phyloP scores from a whole-genome alignment of 2,329 filamentous ascomycete species.

The Colletotrichum sp. region DNA sequence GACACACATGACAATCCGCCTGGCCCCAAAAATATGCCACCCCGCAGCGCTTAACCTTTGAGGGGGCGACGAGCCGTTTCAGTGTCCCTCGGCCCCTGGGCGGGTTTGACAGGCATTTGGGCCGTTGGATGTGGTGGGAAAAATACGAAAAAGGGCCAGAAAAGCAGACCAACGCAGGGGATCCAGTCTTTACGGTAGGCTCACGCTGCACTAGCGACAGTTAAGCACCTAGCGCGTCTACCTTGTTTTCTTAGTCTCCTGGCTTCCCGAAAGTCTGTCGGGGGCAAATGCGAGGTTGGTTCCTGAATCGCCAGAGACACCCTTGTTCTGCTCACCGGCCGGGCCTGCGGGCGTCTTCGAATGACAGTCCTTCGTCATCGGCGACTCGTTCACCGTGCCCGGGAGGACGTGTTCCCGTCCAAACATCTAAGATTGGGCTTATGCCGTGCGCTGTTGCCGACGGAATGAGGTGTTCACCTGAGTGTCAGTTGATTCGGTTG shows the following conservation, averaged over 20 bases:
- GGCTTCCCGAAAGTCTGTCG: background rate
- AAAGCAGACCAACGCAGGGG: background rate
- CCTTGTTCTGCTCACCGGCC: background rate
- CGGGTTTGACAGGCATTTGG: background rate
- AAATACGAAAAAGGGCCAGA: background rate
- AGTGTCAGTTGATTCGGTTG: background rate
- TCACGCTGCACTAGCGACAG: background rate
- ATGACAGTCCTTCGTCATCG: background rate
- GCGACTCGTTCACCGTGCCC: background rate
- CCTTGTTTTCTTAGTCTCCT: background rate
- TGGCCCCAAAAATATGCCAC: background rate
- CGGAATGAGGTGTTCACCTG: background rate
- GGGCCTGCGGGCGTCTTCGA: background rate
- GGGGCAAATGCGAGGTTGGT: background rate
- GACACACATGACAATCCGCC: conserved; percentile 8
- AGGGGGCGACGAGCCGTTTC: conserved; percentile 6
- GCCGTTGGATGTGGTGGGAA: background rate
- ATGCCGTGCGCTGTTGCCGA: background rate
- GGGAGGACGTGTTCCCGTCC: background rate
- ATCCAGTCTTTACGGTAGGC: background rate
- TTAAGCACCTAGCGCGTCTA: background rate
- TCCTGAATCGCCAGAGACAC: background rate
- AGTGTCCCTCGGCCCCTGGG: background rate
- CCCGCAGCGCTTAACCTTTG: conserved; percentile 1
- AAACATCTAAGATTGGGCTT: background rate